Conservation (phyloP, 345 rosid species). For the Populus ilicifolia region DNA sequence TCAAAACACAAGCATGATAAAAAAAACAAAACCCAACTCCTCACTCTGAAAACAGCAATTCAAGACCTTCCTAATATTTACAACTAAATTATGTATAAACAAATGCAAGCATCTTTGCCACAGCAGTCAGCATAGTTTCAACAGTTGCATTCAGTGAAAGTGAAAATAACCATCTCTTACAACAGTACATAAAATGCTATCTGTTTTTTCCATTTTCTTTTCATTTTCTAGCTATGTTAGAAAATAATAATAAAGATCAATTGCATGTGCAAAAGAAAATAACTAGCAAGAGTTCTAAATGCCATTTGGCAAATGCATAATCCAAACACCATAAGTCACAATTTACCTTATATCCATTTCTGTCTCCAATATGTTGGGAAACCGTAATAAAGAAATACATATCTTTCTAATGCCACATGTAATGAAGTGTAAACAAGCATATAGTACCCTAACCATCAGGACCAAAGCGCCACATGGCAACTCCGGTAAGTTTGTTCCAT, state of each 20-base stretch:
- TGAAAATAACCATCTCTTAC: background rate
- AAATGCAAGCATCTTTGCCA: background rate
- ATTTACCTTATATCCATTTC: background rate
- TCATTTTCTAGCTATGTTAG: background rate
- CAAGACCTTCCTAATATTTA: background rate
- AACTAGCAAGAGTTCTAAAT: background rate
- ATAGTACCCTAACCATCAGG: background rate
- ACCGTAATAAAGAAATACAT: background rate
- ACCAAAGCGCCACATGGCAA: constrained; percentile 9
- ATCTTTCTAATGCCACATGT: constrained; percentile 3
- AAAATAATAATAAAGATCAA: too few species aligned
- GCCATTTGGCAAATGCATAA: background rate
- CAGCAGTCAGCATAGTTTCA: background rate
- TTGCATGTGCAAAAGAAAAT: background rate
- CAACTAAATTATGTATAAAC: background rate
- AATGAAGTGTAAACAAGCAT: background rate
- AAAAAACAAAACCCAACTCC: background rate
- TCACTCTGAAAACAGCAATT: background rate
- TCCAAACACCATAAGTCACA: background rate
- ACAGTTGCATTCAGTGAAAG: background rate
- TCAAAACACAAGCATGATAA: background rate
- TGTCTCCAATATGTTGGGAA: background rate
- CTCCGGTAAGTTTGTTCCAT: background rate
- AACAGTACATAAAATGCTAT: background rate
- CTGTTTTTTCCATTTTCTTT: background rate